Evolutionary conservation across 352 stramenopile species (phyloP).

Genomic region (Globisporangium megalacanthum): DNA sequence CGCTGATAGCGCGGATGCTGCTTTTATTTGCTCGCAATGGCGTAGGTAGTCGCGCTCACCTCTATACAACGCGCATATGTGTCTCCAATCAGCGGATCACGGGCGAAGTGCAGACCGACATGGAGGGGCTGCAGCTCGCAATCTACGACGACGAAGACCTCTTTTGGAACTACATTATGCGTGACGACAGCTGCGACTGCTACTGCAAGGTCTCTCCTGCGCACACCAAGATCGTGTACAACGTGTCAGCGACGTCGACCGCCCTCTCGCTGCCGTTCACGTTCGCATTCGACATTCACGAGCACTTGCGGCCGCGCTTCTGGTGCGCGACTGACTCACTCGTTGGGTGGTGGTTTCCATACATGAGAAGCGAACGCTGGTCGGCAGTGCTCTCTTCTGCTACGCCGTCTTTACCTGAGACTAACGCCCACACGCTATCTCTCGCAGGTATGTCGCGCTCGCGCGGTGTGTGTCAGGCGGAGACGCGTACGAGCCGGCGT

Average conservation of each 20-base stretch:
- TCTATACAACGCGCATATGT: too few species aligned
- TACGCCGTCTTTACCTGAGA: too few species aligned
- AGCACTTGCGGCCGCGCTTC: constrained; percentile 62
- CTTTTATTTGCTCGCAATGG: background rate
- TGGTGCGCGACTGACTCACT: constrained; percentile 20
- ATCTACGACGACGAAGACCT: constrained; percentile 78
- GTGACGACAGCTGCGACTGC: constrained; percentile 50
- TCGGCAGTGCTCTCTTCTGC: background rate
- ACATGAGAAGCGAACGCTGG: background rate
- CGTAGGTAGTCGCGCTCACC: too few species aligned
- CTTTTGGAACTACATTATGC: constrained; percentile 80
- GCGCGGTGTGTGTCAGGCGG: constrained; percentile 63
- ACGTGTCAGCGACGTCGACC: constrained; percentile 37
- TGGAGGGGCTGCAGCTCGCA: constrained; percentile 54
- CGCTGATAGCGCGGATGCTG: too few species aligned
- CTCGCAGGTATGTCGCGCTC: constrained; percentile 48
- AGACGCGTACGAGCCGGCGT: constrained; percentile 52
- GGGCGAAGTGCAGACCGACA: constrained; percentile 58
- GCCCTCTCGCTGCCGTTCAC: constrained; percentile 44
- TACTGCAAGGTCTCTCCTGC: constrained; percentile 60
- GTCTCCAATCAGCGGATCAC: constrained; percentile 31
- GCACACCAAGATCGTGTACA: constrained; percentile 68
- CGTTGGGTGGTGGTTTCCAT: background rate
- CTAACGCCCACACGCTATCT: background rate
- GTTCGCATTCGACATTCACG: constrained; percentile 57